phyloP scores from a whole-genome alignment of 2,329 filamentous ascomycete genomes.

The Seiridium cupressi region DNA sequence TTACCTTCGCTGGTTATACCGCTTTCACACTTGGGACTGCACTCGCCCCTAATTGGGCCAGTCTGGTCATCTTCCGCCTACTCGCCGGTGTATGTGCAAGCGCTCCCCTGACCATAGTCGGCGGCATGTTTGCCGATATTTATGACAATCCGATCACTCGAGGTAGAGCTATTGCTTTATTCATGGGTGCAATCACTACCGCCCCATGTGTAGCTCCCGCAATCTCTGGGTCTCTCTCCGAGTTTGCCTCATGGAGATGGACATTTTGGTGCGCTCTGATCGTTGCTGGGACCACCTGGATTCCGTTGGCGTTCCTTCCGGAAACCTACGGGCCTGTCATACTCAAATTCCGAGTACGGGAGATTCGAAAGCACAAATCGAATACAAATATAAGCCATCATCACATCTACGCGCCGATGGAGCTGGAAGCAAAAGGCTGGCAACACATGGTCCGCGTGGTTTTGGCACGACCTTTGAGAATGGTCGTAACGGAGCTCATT shows the following conservation, averaged over 20 bases:
- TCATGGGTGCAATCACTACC: background rate
- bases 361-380: background rate
- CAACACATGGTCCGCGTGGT: background rate
- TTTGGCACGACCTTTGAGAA: slow-evolving; percentile 1
- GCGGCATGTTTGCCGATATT: slow-evolving; percentile 5
- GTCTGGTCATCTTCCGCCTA: background rate
- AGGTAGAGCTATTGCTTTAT: slow-evolving; percentile 3
- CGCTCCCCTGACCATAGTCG: background rate
- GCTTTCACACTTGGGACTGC: slow-evolving; percentile 2
- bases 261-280: slow-evolving; percentile 34
- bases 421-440: background rate
- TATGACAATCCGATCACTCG: background rate
- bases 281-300: slow-evolving; percentile 35
- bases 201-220: background rate
- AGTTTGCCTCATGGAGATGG: slow-evolving; percentile 38
- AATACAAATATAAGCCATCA: too few species aligned
- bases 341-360: background rate
- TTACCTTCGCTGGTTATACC: background rate
- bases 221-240: background rate
- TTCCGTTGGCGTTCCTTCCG: slow-evolving; percentile 46
- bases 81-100: background rate
- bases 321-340: slow-evolving; percentile 33
- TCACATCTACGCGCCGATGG: background rate
- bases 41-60: background rate
- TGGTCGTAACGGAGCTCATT: slow-evolving; percentile 38